Conservation (phyloP, 2,329 filamentous ascomycete species). For the Microcyclospora pomicola region DNA sequence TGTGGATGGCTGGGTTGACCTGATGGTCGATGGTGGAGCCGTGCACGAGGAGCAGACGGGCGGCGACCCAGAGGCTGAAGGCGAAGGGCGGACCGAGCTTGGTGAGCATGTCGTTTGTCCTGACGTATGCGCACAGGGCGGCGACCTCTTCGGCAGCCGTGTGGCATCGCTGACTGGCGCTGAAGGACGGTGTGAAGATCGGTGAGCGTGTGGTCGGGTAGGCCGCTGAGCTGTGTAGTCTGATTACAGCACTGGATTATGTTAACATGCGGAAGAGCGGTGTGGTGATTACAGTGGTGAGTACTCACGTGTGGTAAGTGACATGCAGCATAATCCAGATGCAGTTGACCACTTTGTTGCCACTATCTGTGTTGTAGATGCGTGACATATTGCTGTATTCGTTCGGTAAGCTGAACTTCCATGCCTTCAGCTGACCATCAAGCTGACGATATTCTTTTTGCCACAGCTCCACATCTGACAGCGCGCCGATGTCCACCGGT, state of each 20-base stretch:
- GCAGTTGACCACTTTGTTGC: slow-evolving; percentile 58
- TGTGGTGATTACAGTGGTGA: background rate
- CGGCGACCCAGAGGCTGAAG: slow-evolving; percentile 85
- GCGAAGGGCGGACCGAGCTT: slow-evolving; percentile 83
- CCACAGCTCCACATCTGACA: slow-evolving; percentile 80
- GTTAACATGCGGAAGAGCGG: slow-evolving; percentile 5
- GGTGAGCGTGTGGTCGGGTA: slow-evolving; percentile 81
- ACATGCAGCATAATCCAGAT: slow-evolving; percentile 86
- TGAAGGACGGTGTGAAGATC: slow-evolving; percentile 81
- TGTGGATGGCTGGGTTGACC: slow-evolving; percentile 62
- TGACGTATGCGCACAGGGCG: slow-evolving; percentile 63
- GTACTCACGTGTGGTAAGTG: slow-evolving; percentile 64
- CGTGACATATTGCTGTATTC: slow-evolving; percentile 78
- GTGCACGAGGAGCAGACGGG: slow-evolving; percentile 74
- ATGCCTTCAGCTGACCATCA: slow-evolving; percentile 62
- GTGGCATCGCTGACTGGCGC: slow-evolving; percentile 69
- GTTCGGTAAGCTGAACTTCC: slow-evolving; percentile 70
- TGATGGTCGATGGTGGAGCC: slow-evolving; percentile 80
- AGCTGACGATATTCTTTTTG: slow-evolving; percentile 75
- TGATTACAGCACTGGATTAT: slow-evolving; percentile 51
- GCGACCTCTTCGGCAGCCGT: slow-evolving; percentile 72
- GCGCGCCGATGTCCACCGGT: slow-evolving; percentile 73
- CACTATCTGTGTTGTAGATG: slow-evolving; percentile 48
- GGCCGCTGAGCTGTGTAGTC: slow-evolving; percentile 79
- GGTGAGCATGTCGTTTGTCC: slow-evolving; percentile 57